phyloP scores from a whole-genome alignment of 257 asterid species.

The Solanum chiquidenum region DNA sequence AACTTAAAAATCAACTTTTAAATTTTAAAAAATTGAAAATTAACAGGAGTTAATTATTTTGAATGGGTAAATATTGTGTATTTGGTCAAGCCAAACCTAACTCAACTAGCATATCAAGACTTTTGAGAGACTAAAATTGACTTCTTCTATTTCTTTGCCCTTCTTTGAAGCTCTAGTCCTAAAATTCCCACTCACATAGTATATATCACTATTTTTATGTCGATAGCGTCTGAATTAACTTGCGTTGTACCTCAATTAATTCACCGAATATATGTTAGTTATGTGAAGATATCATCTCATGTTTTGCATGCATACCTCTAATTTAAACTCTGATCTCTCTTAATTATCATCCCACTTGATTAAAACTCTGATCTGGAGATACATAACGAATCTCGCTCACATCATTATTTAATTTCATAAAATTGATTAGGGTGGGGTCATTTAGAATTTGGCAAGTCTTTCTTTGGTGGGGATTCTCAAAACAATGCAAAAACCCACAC shows the following conservation, averaged over 20 bases:
- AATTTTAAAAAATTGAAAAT: not conserved
- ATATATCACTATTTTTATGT: not conserved
- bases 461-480: not conserved
- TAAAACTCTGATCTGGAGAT: not conserved
- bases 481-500: not conserved
- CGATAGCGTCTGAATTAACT: not conserved
- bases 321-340: not conserved
- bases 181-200: not conserved
- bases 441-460: not conserved
- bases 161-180: not conserved
- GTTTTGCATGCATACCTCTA: fast-evolving
- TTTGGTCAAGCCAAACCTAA: slow-evolving; percentile 35
- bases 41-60: not conserved
- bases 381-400: too few species aligned
- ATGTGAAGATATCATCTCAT: not conserved
- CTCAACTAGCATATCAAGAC: slow-evolving; percentile 15
- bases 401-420: not conserved
- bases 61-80: not conserved
- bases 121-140: slow-evolving; percentile 2
- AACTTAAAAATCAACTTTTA: not conserved
- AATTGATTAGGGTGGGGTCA: not conserved
- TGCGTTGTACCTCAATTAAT: not conserved
- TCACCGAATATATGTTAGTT: not conserved
- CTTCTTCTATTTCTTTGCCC: not conserved
- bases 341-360: not conserved